Conservation (phyloP, 2,329 filamentous ascomycete species). For the Oidium heveae region DNA sequence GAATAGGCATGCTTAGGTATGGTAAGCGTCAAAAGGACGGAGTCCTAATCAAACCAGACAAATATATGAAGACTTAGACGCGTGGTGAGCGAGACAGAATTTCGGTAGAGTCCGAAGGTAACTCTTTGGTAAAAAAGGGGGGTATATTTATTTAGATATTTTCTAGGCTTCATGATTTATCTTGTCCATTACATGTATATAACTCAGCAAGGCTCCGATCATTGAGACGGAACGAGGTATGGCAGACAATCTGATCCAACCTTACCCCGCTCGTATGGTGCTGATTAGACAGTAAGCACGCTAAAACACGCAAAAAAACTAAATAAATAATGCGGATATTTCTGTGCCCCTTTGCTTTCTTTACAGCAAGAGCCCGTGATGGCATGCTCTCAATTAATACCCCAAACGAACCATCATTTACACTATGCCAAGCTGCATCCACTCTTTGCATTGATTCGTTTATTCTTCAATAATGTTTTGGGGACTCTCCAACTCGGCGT, state of each 20-base stretch:
- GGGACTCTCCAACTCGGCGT: background rate
- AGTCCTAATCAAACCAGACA: background rate
- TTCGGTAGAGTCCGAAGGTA: background rate
- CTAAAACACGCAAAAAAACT: too few species aligned
- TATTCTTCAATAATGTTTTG: background rate
- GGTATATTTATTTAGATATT: background rate
- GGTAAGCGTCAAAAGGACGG: background rate
- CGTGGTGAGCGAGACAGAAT: background rate
- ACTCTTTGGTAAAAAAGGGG: background rate
- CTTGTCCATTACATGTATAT: background rate
- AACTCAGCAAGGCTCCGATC: background rate
- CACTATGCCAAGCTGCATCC: background rate
- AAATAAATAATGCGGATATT: background rate
- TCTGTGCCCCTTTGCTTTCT: background rate
- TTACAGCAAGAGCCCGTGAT: background rate
- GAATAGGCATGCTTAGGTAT: background rate
- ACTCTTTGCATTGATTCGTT: background rate
- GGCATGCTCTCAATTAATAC: background rate
- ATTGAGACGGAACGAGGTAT: background rate
- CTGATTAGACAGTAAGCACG: too few species aligned
- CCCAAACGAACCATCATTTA: background rate
- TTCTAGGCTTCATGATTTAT: background rate
- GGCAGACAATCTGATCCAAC: background rate
- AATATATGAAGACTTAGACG: background rate
- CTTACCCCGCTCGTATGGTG: background rate